phyloP scores from a whole-genome alignment of 2,329 filamentous ascomycete species.

The Capronia americana region DNA sequence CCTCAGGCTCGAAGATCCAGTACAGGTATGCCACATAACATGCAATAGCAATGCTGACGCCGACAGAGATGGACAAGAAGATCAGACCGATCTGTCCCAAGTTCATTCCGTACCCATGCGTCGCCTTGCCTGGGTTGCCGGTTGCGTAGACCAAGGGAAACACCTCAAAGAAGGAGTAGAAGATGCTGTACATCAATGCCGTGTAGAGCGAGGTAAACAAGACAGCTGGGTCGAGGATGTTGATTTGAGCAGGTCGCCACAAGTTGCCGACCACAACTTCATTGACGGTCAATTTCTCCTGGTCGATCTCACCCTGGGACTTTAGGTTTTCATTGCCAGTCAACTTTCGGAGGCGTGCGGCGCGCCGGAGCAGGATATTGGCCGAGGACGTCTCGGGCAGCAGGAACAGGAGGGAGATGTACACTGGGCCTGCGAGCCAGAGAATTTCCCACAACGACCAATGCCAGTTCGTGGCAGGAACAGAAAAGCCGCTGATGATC shows the following conservation, averaged over 20 bases:
- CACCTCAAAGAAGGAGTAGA: constrained; percentile 67
- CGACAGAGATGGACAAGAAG: constrained; percentile 66
- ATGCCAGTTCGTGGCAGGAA: constrained; percentile 63
- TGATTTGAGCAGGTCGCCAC: constrained; percentile 66
- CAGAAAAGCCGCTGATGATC: constrained; percentile 65
- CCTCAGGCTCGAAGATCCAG: constrained; percentile 59
- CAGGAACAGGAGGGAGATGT: constrained; percentile 65
- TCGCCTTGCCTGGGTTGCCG: constrained; percentile 39
- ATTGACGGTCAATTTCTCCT: constrained; percentile 57
- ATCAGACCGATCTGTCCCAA: constrained; percentile 65
- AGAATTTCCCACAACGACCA: constrained; percentile 67
- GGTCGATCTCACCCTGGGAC: constrained; percentile 69
- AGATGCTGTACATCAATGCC: constrained; percentile 60
- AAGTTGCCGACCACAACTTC: constrained; percentile 59
- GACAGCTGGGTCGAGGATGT: constrained; percentile 66
- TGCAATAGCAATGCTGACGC: constrained; percentile 60
- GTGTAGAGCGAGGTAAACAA: constrained; percentile 68
- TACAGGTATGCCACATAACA: constrained; percentile 61
- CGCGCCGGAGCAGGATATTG: constrained; percentile 68
- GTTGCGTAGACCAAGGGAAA: constrained; percentile 69
- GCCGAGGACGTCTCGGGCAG: constrained; percentile 68
- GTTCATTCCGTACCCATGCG: constrained; percentile 65
- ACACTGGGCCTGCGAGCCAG: constrained; percentile 65
- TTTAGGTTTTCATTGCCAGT: constrained; percentile 64
- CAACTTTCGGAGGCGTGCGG: constrained; percentile 64